phyloP scores from a whole-genome alignment of 2,329 filamentous ascomycete genomes.

The Xylaria sp. region DNA sequence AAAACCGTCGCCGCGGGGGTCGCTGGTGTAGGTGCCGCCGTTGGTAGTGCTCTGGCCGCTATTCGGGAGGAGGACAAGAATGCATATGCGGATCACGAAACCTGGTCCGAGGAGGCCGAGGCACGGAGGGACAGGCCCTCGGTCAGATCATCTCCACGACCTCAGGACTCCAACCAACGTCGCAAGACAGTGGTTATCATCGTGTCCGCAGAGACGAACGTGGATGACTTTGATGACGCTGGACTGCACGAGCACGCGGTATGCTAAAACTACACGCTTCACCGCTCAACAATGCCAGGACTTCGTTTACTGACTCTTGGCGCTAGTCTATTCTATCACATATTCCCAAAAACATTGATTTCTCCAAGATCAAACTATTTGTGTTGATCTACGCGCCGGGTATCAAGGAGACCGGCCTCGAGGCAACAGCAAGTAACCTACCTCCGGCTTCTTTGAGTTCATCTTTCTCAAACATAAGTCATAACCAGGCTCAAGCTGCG shows the following conservation, averaged over 20 bases:
- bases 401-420: slow-evolving; percentile 73
- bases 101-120: slow-evolving; percentile 92
- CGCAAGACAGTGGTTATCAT: slow-evolving; percentile 88
- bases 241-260: slow-evolving; percentile 83
- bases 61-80: slow-evolving; percentile 86
- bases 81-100: slow-evolving; percentile 85
- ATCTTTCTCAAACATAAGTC: slow-evolving; percentile 87
- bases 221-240: slow-evolving; percentile 69
- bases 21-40: slow-evolving; percentile 82
- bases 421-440: slow-evolving; percentile 63
- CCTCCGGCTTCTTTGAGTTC: slow-evolving; percentile 76
- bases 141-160: slow-evolving; percentile 49
- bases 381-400: slow-evolving; percentile 89
- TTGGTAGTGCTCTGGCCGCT: slow-evolving; percentile 83
- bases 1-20: slow-evolving; percentile 84
- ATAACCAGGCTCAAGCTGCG: slow-evolving; percentile 76
- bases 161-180: slow-evolving; percentile 56
- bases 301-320: slow-evolving; percentile 20
- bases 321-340: slow-evolving; percentile 85
- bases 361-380: slow-evolving; percentile 79
- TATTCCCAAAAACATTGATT: slow-evolving; percentile 81
- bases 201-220: slow-evolving; percentile 78
- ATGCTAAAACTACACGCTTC: slow-evolving; percentile 52
- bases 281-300: not conserved
- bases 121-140: slow-evolving; percentile 65